Base-by-base conservation (phyloP, 495 filamentous ascomycete genomes). In the Elasticomyces elasticus region DNA sequence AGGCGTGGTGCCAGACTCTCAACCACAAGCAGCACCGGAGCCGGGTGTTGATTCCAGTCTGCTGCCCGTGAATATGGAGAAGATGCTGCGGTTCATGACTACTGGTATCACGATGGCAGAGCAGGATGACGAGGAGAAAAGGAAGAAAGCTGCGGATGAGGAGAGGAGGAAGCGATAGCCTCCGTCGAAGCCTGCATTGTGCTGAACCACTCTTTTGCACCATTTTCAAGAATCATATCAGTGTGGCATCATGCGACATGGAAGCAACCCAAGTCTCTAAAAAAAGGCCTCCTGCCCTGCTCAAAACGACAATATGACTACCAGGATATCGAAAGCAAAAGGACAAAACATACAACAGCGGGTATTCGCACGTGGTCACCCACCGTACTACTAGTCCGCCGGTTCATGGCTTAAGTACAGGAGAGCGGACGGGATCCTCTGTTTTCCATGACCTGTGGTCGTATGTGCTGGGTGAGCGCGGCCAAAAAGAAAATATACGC, bases 1-100 rank as follows among this genome's bases (percentile, higher is more conserved):
- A 20, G 25, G 10, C 10, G 45, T 19, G 11, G 45, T 49, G 56
- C 44, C 56, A 2, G 43, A 5, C 15, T 10, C 2, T 19, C 12
- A 15, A 23, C 2, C 5, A 40, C 2, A 38, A 33, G 37, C 17
- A 42, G 15, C 19, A 10, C 10, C n/a, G 43, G 47, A 56, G 46
- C 19, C 22, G 19, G 54, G 38, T 15, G 31, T 50, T 1, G 54
- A 56, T 45, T 6, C 54, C 1, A 56, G 17, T 13, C 24, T 47
- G 41, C 38, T 40, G 37, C 38, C 55, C 7, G 20, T 58, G 48
- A 13, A n/a, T n/a, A 28, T 58, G 38, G 55, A 58, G 48, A 52
- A 10, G 26, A 9, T 58, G 26, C 26, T 58, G 37, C 17, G 35
- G 10, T 58, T 58, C 49, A 52, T 44, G 55, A 58, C 42, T 38